Percentiles rank a stretch among this genome's conserved stretches.
Conservation (phyloP, 1,139 yeast genomes). For the Chernovozyma aurita region DNA sequence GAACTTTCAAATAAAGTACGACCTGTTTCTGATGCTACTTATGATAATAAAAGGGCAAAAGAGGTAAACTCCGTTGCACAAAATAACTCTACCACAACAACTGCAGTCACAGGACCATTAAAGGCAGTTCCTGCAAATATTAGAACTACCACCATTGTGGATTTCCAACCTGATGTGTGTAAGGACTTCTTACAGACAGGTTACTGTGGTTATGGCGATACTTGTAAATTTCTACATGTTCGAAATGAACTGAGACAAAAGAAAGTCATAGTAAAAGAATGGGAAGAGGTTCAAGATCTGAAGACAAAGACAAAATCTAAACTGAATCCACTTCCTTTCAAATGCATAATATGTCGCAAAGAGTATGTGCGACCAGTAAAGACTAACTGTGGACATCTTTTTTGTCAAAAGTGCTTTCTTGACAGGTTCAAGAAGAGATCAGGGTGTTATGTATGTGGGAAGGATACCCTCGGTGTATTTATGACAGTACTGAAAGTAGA, state of each 20-base stretch:
- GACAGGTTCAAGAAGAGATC: slow-evolving; percentile 36
- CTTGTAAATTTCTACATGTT: slow-evolving; percentile 92
- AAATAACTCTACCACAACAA: neutral
- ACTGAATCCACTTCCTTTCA: slow-evolving; percentile 49
- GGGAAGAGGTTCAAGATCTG: slow-evolving; percentile 47
- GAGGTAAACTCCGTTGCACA: neutral
- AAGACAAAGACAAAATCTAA: slow-evolving; percentile 8
- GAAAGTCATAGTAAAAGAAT: slow-evolving; percentile 65
- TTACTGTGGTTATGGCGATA: slow-evolving; percentile 95
- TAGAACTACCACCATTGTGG: slow-evolving; percentile 71
- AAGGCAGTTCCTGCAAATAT: slow-evolving; percentile 48
- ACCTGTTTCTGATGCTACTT: too few relatives aligned
- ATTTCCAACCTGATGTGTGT: slow-evolving; percentile 92
- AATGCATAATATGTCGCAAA: slow-evolving; percentile 59
- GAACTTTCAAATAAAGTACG: too few relatives aligned
- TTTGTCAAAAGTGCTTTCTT: slow-evolving; percentile 63
- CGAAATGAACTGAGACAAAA: slow-evolving; percentile 81
- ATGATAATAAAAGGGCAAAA: too few relatives aligned
- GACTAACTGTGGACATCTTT: slow-evolving; percentile 64
- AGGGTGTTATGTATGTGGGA: slow-evolving; percentile 54
- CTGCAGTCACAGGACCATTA: slow-evolving; percentile 10
- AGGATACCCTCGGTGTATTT: slow-evolving; percentile 52
- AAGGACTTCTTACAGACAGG: slow-evolving; percentile 92
- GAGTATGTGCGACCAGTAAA: slow-evolving; percentile 57
- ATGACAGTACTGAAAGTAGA: slow-evolving; percentile 17